Base-by-base conservation (phyloP, 257 asterid species). In the Henckelia pumila region DNA sequence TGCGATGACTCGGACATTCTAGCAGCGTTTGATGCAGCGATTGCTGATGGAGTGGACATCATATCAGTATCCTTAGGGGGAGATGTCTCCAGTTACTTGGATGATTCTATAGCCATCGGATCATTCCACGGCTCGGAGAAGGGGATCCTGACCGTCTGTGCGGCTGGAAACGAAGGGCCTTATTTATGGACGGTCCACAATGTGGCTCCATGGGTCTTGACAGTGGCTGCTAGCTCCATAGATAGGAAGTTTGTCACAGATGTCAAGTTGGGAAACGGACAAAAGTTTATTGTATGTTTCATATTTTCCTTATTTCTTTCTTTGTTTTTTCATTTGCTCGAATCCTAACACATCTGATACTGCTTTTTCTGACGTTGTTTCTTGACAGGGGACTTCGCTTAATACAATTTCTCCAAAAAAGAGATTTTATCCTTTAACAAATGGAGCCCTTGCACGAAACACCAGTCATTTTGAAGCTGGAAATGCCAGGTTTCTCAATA, bases 11-110 rank as follows among this genome's bases (percentile, higher is more conserved):
- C 58, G 23, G 89, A 88, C 75, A 13, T 86, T 0, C 55, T 91
- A 30, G 97, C 96, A 0, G 96, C 81, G 8, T 91, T 83, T 8
- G 96, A 88, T 40, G 84, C 75, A 7, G 97, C 96, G 58, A 85
- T 88, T 17, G 84, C 83, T 1, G 96, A 88, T 14, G 92, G 95
- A 0, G 97, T 83, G 6, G 97, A 91, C 32, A 22, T 91, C 2
- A 76, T 91, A 67, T 91, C 96, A 0, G 75, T 86, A 1, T 91
- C 97, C 44, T 62, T 88, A 3, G 96, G 96, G 1, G 94, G 91
- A 0, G n/a, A 8, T 6, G 0, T 5, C 73, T 1, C 70, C 77
- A 17, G 23, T 1, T 83, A 78, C 69, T 80, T 79, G 5, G 29
- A 84, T 50, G 91, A 86, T 76, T 49, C 86, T 0, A 70, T 86